Conservation (phyloP, 768 basidiomycete species). For the Termitomyces sp. region DNA sequence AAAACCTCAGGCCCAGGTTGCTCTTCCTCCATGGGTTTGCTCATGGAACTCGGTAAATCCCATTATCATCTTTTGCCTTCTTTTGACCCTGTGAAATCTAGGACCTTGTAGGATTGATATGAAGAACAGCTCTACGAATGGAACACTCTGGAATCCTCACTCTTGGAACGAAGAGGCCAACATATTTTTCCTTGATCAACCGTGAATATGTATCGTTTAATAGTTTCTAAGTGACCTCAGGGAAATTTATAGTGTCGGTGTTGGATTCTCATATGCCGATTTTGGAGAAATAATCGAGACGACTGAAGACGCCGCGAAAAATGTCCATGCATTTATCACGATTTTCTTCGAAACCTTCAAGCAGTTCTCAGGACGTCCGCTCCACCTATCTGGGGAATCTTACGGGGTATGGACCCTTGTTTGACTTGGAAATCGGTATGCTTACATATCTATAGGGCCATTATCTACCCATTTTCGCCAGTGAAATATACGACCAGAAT, state of each 20-base stretch:
- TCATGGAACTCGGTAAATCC: conserved; percentile 67
- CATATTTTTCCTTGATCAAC: conserved; percentile 71
- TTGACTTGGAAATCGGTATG: background rate
- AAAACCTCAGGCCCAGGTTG: conserved; percentile 44
- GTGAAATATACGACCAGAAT: conserved; percentile 73
- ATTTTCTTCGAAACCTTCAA: conserved; percentile 80
- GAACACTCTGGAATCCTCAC: conserved; percentile 58
- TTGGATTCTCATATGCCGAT: conserved; percentile 70
- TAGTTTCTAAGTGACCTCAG: background rate
- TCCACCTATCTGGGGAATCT: conserved; percentile 77
- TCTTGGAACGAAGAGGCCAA: conserved; percentile 64
- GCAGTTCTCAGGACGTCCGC: conserved; percentile 58
- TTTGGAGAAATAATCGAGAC: conserved; percentile 64
- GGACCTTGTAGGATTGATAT: conserved; percentile 50
- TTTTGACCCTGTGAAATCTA: conserved; percentile 1
- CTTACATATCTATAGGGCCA: conserved; percentile 40
- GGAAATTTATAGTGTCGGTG: conserved; percentile 43
- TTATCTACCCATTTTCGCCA: conserved; percentile 71
- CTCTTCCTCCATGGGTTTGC: conserved; percentile 51
- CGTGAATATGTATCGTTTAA: conserved; percentile 18
- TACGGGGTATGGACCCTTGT: conserved; percentile 48
- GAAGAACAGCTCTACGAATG: conserved; percentile 46
- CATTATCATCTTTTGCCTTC: background rate
- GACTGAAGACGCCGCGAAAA: conserved; percentile 75
- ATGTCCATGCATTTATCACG: conserved; percentile 67